Evolutionary conservation across 2,329 filamentous ascomycete species (phyloP), one percentile per base, ranked within the genome.

Genomic region (Ophioceras dolichostomum): DNA sequence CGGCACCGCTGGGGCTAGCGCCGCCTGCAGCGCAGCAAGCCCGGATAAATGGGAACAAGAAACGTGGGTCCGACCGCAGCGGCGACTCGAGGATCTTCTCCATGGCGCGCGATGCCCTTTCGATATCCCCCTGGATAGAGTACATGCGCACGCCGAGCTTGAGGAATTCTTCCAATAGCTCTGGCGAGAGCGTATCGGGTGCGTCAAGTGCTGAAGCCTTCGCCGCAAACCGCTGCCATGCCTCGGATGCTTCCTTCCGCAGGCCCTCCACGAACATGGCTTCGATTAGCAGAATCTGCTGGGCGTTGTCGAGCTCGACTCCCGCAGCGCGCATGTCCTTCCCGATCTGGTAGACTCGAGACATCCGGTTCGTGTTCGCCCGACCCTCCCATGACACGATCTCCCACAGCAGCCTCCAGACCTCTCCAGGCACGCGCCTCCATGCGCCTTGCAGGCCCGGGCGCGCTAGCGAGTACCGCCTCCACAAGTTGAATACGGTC

Each of bases 371-470:
- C 32, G 68, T 54, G 51, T 74, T 68, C 32, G 61, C 58, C 24
- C 61, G 43, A 9, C 58, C 52, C 30, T 69, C 60, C 32, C 65
- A 64, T 1, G 76, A 72, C 31, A 79, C 60, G 2, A 73, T 56
- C 21, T 67, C 60, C 81, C 82, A 89, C 8, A 89, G 54, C 2
- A 76, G 52, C n/a, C 70, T 58, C 73, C 81, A 81, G 4, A 73
- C 65, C 13, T 70, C 64, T 9, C 62, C 49, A 1, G 80, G 71
- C n/a, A 87, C 65, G 21, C 65, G 63, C 26, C 63, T 53, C 57
- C 76, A 68, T 9, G 59, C 52, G 16, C 57, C 56, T 1, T 62
- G 55, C 30, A 77, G 55, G 6, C 56, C 50, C 12, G 55, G 53
- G 10, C 68, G 58, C 3, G 66, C 64, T 0, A 58, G 54, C 33